Evolutionary conservation across 768 basidiomycete genomes (phyloP).

Genomic region (Strobilomyces confusus): DNA sequence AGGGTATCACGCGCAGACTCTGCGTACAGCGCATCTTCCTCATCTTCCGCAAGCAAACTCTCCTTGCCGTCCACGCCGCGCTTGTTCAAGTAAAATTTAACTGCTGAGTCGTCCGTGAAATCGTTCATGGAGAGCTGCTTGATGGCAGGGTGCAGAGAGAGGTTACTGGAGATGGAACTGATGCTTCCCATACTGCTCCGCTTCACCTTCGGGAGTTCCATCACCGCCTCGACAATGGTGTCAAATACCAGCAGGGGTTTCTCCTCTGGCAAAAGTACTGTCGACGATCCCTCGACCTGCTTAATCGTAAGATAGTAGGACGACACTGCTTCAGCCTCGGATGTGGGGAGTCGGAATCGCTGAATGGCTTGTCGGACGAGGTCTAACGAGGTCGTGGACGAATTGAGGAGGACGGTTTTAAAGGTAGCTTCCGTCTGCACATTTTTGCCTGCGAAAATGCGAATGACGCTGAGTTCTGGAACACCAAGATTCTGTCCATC

Average conservation of each 20-base stretch:
- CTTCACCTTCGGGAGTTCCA: slow-evolving; percentile 84
- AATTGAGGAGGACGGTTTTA: slow-evolving; percentile 93
- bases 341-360: slow-evolving; percentile 77
- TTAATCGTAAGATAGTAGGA: slow-evolving; percentile 89
- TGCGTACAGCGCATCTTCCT: slow-evolving; percentile 38
- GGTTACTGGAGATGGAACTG: slow-evolving; percentile 86
- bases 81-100: slow-evolving; percentile 93
- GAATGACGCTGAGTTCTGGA: slow-evolving; percentile 89
- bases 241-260: slow-evolving; percentile 91
- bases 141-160: slow-evolving; percentile 95
- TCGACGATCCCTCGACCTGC: slow-evolving; percentile 84
- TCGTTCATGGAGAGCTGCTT: slow-evolving; percentile 94
- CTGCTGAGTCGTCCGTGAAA: slow-evolving; percentile 93
- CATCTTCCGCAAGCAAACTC: slow-evolving; percentile 42
- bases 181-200: slow-evolving; percentile 92
- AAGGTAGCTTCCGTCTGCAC: slow-evolving; percentile 95
- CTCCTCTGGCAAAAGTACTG: slow-evolving; percentile 66
- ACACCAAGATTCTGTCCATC: slow-evolving; percentile 61
- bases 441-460: slow-evolving; percentile 90
- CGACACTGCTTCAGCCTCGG: slow-evolving; percentile 48
- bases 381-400: slow-evolving; percentile 78
- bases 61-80: slow-evolving; percentile 43
- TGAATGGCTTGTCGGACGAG: slow-evolving; percentile 91
- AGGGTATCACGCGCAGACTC: slow-evolving; percentile 35
- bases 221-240: slow-evolving; percentile 73